phyloP scores from a whole-genome alignment of 2,329 filamentous ascomycete genomes.

The Huntiella bhutanensis region DNA sequence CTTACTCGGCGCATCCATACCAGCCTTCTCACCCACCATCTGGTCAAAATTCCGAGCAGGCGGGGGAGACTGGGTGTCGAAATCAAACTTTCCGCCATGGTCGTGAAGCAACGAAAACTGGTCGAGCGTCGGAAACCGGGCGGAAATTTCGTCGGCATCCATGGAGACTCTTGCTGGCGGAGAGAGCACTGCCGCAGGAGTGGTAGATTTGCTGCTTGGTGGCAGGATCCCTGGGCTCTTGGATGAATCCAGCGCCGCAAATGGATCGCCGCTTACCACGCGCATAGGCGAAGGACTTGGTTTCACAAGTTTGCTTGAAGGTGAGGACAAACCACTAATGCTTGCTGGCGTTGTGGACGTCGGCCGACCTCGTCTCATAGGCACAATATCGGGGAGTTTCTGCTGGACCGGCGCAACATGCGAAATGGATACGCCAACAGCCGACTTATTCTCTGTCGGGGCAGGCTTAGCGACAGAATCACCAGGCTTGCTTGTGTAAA shows the following conservation, averaged over 20 bases:
- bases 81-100: conserved; percentile 66
- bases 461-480: conserved; percentile 34
- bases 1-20: conserved; percentile 48
- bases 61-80: conserved; percentile 39
- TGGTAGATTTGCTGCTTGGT: not conserved
- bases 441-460: conserved; percentile 30
- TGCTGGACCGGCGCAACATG: conserved; percentile 53
- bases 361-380: conserved; percentile 74
- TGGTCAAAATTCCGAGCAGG: conserved; percentile 38
- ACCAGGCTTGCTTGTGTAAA: conserved; percentile 46
- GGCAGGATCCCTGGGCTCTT: conserved; percentile 11
- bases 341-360: conserved; percentile 16
- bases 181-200: conserved; percentile 1
- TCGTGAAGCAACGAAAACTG: conserved; percentile 86
- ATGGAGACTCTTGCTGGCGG: conserved; percentile 1
- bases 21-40: conserved; percentile 55
- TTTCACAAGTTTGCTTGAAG: conserved; percentile 25
- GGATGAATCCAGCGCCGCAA: conserved; percentile 68
- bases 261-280: conserved; percentile 60
- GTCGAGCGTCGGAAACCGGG: conserved; percentile 75
- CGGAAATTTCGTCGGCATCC: conserved; percentile 59
- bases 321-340: conserved; percentile 6
- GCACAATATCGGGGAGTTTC: conserved; percentile 70
- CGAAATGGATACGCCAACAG: conserved; percentile 65
- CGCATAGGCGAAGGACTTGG: conserved; percentile 51